A percentile compares a stretch with the other conserved stretches of the same genome.
phyloP scores from a whole-genome alignment of 495 filamentous ascomycete species.

The Podospora pseudoanserina region DNA sequence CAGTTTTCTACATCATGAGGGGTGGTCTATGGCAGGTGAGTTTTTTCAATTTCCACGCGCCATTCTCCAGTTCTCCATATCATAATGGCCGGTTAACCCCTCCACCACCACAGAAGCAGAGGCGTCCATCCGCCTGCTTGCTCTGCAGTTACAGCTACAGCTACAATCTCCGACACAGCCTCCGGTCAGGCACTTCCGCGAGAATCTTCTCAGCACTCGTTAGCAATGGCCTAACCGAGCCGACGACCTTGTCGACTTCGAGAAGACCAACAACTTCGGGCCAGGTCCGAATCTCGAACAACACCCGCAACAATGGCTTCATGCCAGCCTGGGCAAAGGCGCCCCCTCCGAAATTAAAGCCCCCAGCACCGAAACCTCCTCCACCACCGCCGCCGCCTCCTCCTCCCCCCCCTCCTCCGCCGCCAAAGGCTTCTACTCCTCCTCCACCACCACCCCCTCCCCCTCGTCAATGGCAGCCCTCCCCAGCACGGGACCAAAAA shows the following conservation, averaged over 20 bases:
- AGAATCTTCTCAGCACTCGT: constrained; percentile 6
- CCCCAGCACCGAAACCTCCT: background rate
- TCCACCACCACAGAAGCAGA: constrained; percentile 20
- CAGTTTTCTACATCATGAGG: constrained; percentile 30
- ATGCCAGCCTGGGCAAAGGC: background rate
- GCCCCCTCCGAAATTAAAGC: background rate
- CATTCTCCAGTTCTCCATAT: background rate
- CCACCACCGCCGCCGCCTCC: too few relatives aligned
- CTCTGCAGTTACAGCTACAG: constrained; percentile 28
- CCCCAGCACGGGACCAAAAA: background rate
- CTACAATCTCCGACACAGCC: constrained; percentile 17
- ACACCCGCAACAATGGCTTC: background rate
- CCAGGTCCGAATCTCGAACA: background rate
- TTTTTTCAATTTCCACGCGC: background rate
- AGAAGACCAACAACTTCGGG: background rate
- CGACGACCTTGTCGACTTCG: background rate
- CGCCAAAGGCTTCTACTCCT: too few relatives aligned
- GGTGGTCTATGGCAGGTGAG: constrained; percentile 35
- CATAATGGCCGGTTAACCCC: background rate
- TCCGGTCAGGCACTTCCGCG: constrained; percentile 5
- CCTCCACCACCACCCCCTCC: background rate
- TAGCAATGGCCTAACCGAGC: background rate
- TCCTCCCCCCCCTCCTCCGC: background rate
- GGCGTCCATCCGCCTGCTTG: constrained; percentile 25
- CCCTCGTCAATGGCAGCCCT: background rate